Conservation (phyloP, 352 stramenopile species). For the Globisporangium spiculum region DNA sequence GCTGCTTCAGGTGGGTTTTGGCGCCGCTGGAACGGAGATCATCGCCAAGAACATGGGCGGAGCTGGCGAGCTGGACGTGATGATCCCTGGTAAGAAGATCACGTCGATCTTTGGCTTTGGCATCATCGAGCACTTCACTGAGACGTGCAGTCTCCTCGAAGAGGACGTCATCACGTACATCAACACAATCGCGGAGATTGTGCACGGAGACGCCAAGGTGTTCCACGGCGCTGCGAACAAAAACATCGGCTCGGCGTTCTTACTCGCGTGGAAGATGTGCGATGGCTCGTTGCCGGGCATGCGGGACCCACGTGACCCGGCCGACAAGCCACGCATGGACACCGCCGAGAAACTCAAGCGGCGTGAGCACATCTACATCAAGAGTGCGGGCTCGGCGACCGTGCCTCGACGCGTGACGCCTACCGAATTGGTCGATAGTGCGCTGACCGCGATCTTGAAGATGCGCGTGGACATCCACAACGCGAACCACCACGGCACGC, state of each 20-base stretch:
- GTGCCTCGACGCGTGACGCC: constrained; percentile 47
- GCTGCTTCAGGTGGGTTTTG: constrained; percentile 96
- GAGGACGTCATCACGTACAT: constrained; percentile 98
- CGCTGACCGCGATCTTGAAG: constrained; percentile 95
- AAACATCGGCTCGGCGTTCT: constrained; percentile 94
- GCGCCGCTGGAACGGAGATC: constrained; percentile 95
- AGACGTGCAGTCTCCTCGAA: constrained; percentile 90
- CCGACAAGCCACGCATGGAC: constrained; percentile 71
- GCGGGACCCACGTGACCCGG: constrained; percentile 73
- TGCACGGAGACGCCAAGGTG: constrained; percentile 92
- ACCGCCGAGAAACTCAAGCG: constrained; percentile 49
- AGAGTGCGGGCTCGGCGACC: constrained; percentile 46
- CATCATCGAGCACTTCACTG: constrained; percentile 96
- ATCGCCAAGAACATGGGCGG: constrained; percentile 97
- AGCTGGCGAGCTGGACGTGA: constrained; percentile 92
- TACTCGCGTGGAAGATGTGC: constrained; percentile 96
- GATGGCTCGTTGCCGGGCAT: constrained; percentile 85
- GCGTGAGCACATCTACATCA: constrained; percentile 69
- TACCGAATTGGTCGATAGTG: constrained; percentile 91
- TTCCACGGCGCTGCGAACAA: constrained; percentile 96
- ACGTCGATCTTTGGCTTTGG: constrained; percentile 96
- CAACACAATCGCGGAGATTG: constrained; percentile 96
- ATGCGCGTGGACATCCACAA: constrained; percentile 95
- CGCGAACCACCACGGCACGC: constrained; percentile 81
- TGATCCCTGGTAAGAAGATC: constrained; percentile 97